Evolutionary conservation across 495 filamentous ascomycete species (phyloP).

Genomic region (Xylaria intraflava): DNA sequence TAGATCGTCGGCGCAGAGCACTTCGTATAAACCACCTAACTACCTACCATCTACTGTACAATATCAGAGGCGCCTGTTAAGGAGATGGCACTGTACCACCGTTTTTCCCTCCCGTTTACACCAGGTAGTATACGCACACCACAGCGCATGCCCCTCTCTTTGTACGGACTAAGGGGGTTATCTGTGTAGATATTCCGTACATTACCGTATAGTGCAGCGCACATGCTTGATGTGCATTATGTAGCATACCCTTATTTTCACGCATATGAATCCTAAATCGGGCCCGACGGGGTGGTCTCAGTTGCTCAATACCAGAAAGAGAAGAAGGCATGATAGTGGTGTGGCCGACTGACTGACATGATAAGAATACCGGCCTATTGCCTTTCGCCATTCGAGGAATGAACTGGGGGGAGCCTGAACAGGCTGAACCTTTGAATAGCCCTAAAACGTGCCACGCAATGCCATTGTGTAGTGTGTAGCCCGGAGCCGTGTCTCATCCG

Average conservation of each 20-base stretch:
- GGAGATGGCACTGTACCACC: too few relatives aligned
- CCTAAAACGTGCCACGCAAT: constrained; percentile 2
- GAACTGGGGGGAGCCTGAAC: neutral
- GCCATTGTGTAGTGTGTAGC: neutral
- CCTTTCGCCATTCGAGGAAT: neutral
- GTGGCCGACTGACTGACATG: neutral
- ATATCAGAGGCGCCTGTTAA: too few relatives aligned
- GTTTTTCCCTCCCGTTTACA: too few relatives aligned
- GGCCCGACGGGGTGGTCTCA: neutral
- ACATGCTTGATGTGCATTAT: too few relatives aligned
- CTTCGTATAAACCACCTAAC: too few relatives aligned
- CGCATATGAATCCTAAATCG: neutral
- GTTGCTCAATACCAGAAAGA: neutral
- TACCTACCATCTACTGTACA: too few relatives aligned
- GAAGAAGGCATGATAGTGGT: neutral
- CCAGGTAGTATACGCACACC: too few relatives aligned
- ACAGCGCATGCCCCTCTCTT: too few relatives aligned
- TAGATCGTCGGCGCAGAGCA: too few relatives aligned
- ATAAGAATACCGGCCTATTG: constrained; percentile 11
- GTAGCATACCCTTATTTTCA: neutral
- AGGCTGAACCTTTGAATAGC: constrained; percentile 2
- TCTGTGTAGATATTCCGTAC: too few relatives aligned
- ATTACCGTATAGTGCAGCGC: too few relatives aligned
- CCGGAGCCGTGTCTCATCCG: constrained; percentile 4
- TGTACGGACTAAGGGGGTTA: too few relatives aligned